Conservation (phyloP, 345 rosid species). For the Eucalyptus decipiens region DNA sequence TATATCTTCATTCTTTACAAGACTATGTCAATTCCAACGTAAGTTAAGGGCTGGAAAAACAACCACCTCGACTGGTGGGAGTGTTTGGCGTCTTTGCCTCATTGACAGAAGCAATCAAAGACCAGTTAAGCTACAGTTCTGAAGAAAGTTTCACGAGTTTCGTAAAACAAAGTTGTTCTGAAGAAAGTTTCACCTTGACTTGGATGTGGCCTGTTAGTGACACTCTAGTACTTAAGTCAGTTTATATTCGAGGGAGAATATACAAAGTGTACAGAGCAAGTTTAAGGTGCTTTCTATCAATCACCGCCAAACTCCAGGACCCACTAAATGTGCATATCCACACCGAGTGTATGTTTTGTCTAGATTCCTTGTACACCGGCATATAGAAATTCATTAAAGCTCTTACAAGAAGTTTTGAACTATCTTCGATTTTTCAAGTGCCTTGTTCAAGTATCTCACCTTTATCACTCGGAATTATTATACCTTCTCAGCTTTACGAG, state of each 20-base stretch:
- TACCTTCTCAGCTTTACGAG: accelerated
- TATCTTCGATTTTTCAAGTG: neutral
- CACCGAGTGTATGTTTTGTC: neutral
- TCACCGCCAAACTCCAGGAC: neutral
- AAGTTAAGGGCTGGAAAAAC: neutral
- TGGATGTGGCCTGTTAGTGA: neutral
- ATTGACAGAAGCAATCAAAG: neutral
- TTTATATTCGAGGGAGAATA: neutral
- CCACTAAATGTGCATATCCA: neutral
- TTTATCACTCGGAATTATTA: accelerated
- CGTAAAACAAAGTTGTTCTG: neutral
- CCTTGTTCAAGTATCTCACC: neutral
- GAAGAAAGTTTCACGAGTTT: neutral
- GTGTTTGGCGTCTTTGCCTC: neutral
- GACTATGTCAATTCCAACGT: neutral
- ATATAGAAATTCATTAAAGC: neutral
- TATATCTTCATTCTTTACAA: neutral
- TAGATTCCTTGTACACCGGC: neutral
- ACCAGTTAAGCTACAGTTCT: neutral
- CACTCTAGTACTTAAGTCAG: neutral
- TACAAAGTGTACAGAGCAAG: neutral
- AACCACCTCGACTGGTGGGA: neutral
- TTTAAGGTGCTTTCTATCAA: neutral
- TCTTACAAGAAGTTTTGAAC: neutral
- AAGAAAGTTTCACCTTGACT: too few species aligned